Conservation (phyloP, 2,329 filamentous ascomycete species). For the Periconia sp. region DNA sequence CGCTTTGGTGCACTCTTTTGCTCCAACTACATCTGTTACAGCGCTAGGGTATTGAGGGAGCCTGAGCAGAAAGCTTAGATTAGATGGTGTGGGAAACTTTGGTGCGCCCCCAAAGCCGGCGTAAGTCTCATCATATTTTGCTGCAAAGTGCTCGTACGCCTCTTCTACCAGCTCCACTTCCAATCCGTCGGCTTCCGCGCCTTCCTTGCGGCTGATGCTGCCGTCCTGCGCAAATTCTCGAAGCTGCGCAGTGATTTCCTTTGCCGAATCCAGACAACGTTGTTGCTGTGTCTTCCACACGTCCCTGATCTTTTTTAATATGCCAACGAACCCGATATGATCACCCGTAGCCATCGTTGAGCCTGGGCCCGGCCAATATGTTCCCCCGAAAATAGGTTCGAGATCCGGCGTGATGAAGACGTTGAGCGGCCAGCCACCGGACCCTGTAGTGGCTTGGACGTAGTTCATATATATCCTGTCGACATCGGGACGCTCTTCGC, state of each 20-base stretch:
- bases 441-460: constrained; percentile 88
- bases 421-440: constrained; percentile 93
- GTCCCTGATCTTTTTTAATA: constrained; percentile 76
- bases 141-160: constrained; percentile 74
- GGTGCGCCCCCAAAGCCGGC: constrained; percentile 79
- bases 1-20: constrained; percentile 74
- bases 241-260: constrained; percentile 80
- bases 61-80: constrained; percentile 80
- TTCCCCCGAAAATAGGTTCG: constrained; percentile 93
- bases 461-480: constrained; percentile 99
- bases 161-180: constrained; percentile 93
- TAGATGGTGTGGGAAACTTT: constrained; percentile 89
- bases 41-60: constrained; percentile 73
- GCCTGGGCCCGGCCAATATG: constrained; percentile 89
- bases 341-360: constrained; percentile 57
- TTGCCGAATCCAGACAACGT: constrained; percentile 82
- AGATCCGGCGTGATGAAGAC: constrained; percentile 95
- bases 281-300: constrained; percentile 84
- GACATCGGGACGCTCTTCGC: constrained; percentile 91
- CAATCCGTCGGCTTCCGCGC: constrained; percentile 68
- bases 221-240: constrained; percentile 90
- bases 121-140: constrained; percentile 77
- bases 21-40: constrained; percentile 87
- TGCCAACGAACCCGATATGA: constrained; percentile 79
- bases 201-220: constrained; percentile 59